phyloP scores from a whole-genome alignment of 352 stramenopile species.

The Phytophthora pini region DNA sequence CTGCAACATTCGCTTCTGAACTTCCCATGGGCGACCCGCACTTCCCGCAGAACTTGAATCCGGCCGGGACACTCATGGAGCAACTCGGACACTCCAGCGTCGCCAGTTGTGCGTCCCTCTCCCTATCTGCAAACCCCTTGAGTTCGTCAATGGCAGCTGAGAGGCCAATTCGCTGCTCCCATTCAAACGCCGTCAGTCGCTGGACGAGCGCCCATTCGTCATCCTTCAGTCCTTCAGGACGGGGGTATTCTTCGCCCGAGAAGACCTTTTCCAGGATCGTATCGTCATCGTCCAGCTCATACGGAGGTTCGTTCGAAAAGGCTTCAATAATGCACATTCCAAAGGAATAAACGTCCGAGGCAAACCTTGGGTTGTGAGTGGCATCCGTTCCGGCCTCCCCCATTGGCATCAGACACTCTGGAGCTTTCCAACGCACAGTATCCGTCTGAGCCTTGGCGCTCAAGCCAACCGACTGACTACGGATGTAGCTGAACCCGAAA shows the following conservation, averaged over 20 bases:
- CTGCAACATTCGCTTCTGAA: neutral
- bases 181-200: slow-evolving; percentile 14
- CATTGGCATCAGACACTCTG: slow-evolving; percentile 42
- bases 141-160: slow-evolving; percentile 14
- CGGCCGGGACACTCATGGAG: slow-evolving; percentile 15
- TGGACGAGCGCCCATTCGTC: slow-evolving; percentile 25
- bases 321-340: slow-evolving; percentile 58
- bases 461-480: slow-evolving; percentile 34
- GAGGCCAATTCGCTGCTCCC: slow-evolving; percentile 18
- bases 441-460: slow-evolving; percentile 43
- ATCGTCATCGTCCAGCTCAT: slow-evolving; percentile 35
- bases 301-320: slow-evolving; percentile 42
- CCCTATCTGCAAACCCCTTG: slow-evolving; percentile 16
- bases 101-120: slow-evolving; percentile 23
- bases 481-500: slow-evolving; percentile 53
- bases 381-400: slow-evolving; percentile 1
- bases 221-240: slow-evolving; percentile 20
- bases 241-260: slow-evolving; percentile 19
- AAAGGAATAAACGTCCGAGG: slow-evolving; percentile 50
- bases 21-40: slow-evolving; percentile 18
- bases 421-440: slow-evolving; percentile 48
- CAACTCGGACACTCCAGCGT: slow-evolving; percentile 27
- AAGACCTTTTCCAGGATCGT: slow-evolving; percentile 34
- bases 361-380: slow-evolving; percentile 30
- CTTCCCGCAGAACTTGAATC: slow-evolving; percentile 36